Evolutionary conservation across 805 yeast genomes (phyloP), one percentile per base, ranked within the genome.

Genomic region (Sungouiozyma ichnusensis): DNA sequence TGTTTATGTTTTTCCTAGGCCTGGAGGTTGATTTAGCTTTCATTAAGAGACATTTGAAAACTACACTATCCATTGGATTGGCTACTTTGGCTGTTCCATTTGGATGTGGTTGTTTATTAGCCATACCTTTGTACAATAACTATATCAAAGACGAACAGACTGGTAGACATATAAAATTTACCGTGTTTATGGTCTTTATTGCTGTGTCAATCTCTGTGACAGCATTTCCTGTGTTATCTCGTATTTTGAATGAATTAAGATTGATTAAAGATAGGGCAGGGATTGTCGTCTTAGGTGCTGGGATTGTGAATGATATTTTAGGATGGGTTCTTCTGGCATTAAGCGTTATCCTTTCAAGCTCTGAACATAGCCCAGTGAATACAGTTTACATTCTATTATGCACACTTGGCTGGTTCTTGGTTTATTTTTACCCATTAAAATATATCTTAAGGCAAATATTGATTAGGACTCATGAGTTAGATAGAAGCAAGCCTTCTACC

Each of bases 191-290:
- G 81, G 83, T 83, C 9, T 84, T 84, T 51, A 78, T 84, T 39
- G 88, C 90, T 2, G 86, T 81, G 11, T 90, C 94, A 2, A 71
- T 83, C 69, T 77, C 90, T 48, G 81, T 84, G 49, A 84, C 94
- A 3, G 94, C 94, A 1, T 79, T 84, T 59, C 94, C 94, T 0
- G 94, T 84, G 2, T 63, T 84, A 47, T 90, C 85, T 1, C 75
- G 94, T 55, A 84, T 84, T 20, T 63, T 84, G 48, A 78, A 86
- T 4, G 90, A 83, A 54, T 67, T 84, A 47, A 71, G 83, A 48
- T 66, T 84, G 46, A 71, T 81, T 29, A 77, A 77, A 39, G 87
- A 80, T 53, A 68, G 85, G 48, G 88, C 83, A 16, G 87, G 86
- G 36, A 68, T 72, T 9, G 68, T 75, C 29, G 92, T 82, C n/a